phyloP scores from a whole-genome alignment of 2,329 filamentous ascomycete species.

The Fusarium nisikadoi region DNA sequence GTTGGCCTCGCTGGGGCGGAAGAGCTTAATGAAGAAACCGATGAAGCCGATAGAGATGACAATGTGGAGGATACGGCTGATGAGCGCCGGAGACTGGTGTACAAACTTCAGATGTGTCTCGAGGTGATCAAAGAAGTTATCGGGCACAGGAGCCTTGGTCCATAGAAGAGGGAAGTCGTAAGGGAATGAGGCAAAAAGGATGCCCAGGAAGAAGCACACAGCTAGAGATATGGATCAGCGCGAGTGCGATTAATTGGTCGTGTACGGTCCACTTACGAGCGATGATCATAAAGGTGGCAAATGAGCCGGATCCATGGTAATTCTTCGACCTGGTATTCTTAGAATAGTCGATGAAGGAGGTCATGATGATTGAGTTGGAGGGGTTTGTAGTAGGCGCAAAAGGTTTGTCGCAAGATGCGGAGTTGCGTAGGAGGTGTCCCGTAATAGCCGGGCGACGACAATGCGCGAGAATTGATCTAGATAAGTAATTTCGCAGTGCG shows the following conservation, averaged over 20 bases:
- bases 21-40: slow-evolving; percentile 93
- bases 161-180: slow-evolving; percentile 95
- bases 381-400: slow-evolving; percentile 16
- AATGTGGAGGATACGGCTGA: slow-evolving; percentile 93
- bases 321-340: slow-evolving; percentile 68
- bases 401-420: slow-evolving; percentile 22
- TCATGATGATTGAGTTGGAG: slow-evolving; percentile 43
- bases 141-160: slow-evolving; percentile 72
- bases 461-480: slow-evolving; percentile 3
- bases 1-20: slow-evolving; percentile 92
- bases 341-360: slow-evolving; percentile 60
- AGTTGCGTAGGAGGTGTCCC: not conserved
- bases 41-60: slow-evolving; percentile 87
- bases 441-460: not conserved
- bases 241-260: not conserved
- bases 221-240: slow-evolving; percentile 58
- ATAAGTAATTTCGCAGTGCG: slow-evolving; percentile 12
- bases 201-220: slow-evolving; percentile 96
- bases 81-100: slow-evolving; percentile 89
- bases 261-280: slow-evolving; percentile 75
- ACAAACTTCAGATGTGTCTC: slow-evolving; percentile 92
- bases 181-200: slow-evolving; percentile 95
- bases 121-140: slow-evolving; percentile 81
- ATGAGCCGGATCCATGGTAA: slow-evolving; percentile 74
- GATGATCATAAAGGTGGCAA: slow-evolving; percentile 96